Evolutionary conservation across 257 asterid species (phyloP).

Genomic region (Solanum microdontum): DNA sequence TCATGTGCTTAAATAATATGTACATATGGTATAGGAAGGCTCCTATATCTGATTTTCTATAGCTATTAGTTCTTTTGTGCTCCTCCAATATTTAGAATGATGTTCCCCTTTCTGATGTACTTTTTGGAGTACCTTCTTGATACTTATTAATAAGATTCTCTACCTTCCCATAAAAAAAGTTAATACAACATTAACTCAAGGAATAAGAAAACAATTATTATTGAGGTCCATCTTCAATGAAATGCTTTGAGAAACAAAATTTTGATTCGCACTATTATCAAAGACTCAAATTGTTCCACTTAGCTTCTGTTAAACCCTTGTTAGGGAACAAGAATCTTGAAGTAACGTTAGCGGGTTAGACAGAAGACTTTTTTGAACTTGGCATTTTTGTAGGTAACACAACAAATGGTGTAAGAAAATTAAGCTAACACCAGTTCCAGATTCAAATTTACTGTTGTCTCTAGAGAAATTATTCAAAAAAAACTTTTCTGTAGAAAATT

Average conservation of each 20-base stretch:
- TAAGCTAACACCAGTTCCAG: not conserved
- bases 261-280: not conserved
- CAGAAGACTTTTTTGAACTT: not conserved
- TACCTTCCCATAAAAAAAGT: not conserved
- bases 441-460: not conserved
- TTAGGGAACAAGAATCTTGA: not conserved
- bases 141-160: not conserved
- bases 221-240: not conserved
- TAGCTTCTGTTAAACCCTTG: not conserved
- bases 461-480: not conserved
- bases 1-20: not conserved
- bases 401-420: not conserved
- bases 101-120: not conserved
- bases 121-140: not conserved
- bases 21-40: not conserved
- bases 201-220: not conserved
- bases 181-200: not conserved
- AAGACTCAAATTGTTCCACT: too few relatives aligned
- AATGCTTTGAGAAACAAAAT: not conserved
- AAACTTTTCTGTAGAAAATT: not conserved
- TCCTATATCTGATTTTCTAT: not conserved
- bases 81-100: not conserved
- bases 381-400: too few relatives aligned
- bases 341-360: not conserved
- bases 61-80: not conserved